Base-by-base conservation (phyloP, 768 basidiomycete species). In the Amanita subjunquillea region DNA sequence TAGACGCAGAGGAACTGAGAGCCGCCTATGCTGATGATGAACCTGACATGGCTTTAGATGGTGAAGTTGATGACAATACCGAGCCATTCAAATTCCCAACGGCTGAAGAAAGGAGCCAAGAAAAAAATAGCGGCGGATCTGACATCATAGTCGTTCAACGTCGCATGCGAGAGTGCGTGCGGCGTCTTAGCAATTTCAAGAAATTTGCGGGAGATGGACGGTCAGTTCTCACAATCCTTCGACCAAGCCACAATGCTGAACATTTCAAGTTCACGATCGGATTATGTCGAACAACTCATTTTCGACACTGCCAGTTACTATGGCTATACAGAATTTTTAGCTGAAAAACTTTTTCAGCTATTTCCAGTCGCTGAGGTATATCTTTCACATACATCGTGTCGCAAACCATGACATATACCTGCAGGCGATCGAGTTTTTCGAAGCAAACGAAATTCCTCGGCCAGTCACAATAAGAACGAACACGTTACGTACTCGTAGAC, bases 391-490 rank as follows among this genome's bases (percentile, higher is more conserved):
- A 25, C 43, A 20, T 12, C 4, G 6, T 58, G 6, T 3, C 12
- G 17, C 8, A 20, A n/a, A 15, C 50, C 48, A 50, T 50, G 54
- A 53, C 50, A 57, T 50, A 46, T 51, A 49, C 47, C 17, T 30
- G 15, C 53, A 96, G 92, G 94, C 95, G 0, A 86, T 98, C 53
- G 94, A 95, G 62, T 99, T 98, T 69, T 98, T 98, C 62, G 96
- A 97, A 67, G 87, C 96, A 9, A 97, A 97, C 65, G 96, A 99
- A 64, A 80, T 92, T 4, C 80, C 93, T 13, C 82, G 96, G 57
- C 96, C 96, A 5, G 94, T 99, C 25, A 98, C 96, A 8, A 97
- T 99, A 62, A 88, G 96, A 55, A 93, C 94, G 34, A 99, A 99
- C 67, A 98, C 94, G 4, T 79, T 99, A 17, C 88, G 90, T 53